Conservation (phyloP, 2,329 filamentous ascomycete species). For the Trichoderma koningii region DNA sequence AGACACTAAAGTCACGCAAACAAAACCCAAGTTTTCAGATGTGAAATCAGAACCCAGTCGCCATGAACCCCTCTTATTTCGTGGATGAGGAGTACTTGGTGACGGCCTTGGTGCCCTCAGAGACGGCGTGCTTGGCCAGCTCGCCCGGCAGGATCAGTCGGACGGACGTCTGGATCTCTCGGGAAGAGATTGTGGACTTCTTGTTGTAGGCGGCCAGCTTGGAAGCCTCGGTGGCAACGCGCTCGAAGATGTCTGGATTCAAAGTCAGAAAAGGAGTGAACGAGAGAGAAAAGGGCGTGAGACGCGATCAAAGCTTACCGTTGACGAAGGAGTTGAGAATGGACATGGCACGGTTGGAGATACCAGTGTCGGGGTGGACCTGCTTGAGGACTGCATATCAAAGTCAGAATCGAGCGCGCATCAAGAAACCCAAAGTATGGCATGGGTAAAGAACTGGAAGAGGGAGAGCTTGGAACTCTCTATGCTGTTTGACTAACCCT, state of each 20-base stretch:
- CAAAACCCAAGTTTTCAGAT: slow-evolving; percentile 48
- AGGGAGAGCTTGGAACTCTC: neutral
- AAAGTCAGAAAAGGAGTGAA: neutral
- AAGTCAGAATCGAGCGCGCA: slow-evolving; percentile 24
- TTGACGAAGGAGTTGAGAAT: slow-evolving; percentile 99
- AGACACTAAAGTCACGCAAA: slow-evolving; percentile 61
- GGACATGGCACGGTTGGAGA: slow-evolving; percentile 99
- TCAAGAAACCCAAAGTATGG: neutral
- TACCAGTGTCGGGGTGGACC: slow-evolving; percentile 99
- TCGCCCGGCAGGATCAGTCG: slow-evolving; percentile 97
- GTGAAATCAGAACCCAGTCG: slow-evolving; percentile 58
- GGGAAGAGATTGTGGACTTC: slow-evolving; percentile 99
- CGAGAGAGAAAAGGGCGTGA: neutral
- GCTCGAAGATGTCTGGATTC: slow-evolving; percentile 89
- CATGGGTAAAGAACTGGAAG: neutral
- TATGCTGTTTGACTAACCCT: slow-evolving; percentile 64
- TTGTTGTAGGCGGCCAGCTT: slow-evolving; percentile 99
- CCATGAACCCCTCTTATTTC: slow-evolving; percentile 70
- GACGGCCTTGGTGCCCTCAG: slow-evolving; percentile 99
- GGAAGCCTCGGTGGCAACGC: slow-evolving; percentile 95
- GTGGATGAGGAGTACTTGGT: slow-evolving; percentile 99
- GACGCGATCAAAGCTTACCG: slow-evolving; percentile 57
- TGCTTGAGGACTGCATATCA: slow-evolving; percentile 87
- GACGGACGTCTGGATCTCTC: slow-evolving; percentile 99
- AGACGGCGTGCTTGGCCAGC: slow-evolving; percentile 98